Conservation (phyloP, 202 grass and related monocot genomes). For the Panicum hallii region DNA sequence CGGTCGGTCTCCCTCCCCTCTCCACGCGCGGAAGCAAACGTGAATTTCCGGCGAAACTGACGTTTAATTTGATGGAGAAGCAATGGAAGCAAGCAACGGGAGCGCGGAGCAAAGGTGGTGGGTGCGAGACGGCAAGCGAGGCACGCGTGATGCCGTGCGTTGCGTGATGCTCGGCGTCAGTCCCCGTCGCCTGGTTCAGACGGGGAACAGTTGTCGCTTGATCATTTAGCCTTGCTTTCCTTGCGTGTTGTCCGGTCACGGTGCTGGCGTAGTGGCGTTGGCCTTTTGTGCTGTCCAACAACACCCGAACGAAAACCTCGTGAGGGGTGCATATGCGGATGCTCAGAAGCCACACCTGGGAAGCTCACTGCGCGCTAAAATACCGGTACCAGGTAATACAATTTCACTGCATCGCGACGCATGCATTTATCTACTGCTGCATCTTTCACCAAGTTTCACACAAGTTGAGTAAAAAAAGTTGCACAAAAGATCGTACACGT, state of each 20-base stretch:
- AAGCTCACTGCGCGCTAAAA: background rate
- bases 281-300: background rate
- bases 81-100: too few relatives aligned
- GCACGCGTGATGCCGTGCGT: background rate
- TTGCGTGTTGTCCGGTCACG: background rate
- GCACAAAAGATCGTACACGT: background rate
- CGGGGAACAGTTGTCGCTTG: background rate
- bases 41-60: background rate
- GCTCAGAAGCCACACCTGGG: background rate
- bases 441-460: background rate
- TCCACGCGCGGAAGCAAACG: background rate
- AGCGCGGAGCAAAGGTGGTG: background rate
- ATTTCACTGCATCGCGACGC: background rate
- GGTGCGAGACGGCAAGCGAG: background rate
- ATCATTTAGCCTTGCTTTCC: background rate
- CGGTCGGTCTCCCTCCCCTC: background rate
- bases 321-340: background rate
- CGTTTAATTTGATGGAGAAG: background rate
- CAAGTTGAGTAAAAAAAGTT: too few relatives aligned
- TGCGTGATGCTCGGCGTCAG: background rate
- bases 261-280: background rate
- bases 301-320: background rate
- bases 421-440: background rate
- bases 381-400: background rate
- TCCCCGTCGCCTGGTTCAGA: background rate